A percentile compares a stretch with the other conserved stretches of the same genome.
These are phyloP conservation scores for Dactylella cylindrospora DNA, from an alignment of 2,329 filamentous ascomycete genomes.

Conservation along the genomic window DNA sequence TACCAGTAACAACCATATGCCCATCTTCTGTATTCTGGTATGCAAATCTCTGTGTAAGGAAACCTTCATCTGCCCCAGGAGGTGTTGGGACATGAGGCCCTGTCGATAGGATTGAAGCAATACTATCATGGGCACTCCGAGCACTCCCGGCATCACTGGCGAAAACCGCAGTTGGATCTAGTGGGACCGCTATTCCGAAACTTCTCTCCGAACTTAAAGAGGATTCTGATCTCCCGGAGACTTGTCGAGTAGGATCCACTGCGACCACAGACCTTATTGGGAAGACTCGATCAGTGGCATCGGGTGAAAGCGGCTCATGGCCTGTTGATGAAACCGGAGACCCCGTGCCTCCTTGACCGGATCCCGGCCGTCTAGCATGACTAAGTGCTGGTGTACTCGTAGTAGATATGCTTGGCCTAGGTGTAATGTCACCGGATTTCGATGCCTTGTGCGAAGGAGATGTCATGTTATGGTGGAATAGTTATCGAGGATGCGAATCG, in stretches of 20 bases:
- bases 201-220: constrained; percentile 34
- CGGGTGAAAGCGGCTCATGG: constrained; percentile 34
- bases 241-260: constrained; percentile 61
- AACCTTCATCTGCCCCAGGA: constrained; percentile 51
- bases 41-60: constrained; percentile 73
- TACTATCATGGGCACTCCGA: constrained; percentile 31
- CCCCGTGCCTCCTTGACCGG: constrained; percentile 6
- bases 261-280: constrained; percentile 79
- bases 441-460: constrained; percentile 5
- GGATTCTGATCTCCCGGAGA: constrained; percentile 33
- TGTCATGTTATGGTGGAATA: constrained; percentile 5
- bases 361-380: constrained; percentile 4
- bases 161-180: constrained; percentile 7
- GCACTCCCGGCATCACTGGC: constrained; percentile 36
- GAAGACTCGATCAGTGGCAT: constrained; percentile 66
- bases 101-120: constrained; percentile 22
- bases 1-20: constrained; percentile 78
- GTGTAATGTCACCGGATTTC: constrained; percentile 3
- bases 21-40: constrained; percentile 75
- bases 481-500: not conserved
- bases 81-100: not conserved
- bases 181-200: constrained; percentile 1
- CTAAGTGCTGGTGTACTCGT: not conserved
- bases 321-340: constrained; percentile 17
- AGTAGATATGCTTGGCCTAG: constrained; percentile 23